phyloP scores from a whole-genome alignment of 1,139 yeast genomes.

The Candida sanyaensis region DNA sequence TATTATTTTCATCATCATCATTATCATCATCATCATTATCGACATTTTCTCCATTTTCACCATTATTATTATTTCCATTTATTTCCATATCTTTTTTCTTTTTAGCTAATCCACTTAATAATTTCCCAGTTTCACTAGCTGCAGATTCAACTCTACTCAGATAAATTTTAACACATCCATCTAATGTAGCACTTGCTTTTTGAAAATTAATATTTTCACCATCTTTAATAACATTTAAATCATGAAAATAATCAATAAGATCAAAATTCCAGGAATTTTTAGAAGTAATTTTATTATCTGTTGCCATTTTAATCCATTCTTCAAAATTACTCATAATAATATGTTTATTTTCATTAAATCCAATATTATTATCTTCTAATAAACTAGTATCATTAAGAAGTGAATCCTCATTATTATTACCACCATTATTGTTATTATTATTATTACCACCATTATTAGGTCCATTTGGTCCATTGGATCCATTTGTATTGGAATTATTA shows the following conservation, averaged over 20 bases:
- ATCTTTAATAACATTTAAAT: conserved; percentile 44
- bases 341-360: conserved; percentile 47
- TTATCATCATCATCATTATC: conserved; percentile 17
- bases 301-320: conserved; percentile 88
- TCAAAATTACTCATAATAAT: conserved; percentile 67
- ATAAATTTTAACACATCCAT: conserved; percentile 45
- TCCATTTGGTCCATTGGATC: too few relatives aligned
- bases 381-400: conserved; percentile 11
- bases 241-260: conserved; percentile 79
- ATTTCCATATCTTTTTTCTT: conserved; percentile 20
- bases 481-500: neutral
- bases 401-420: conserved; percentile 22
- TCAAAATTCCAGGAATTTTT: conserved; percentile 75
- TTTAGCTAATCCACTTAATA: conserved; percentile 69
- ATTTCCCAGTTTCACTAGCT: conserved; percentile 85
- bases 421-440: conserved; percentile 14
- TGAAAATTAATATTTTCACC: conserved; percentile 48
- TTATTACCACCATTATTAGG: conserved; percentile 8
- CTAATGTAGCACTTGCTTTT: conserved; percentile 40
- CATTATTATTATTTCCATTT: conserved; percentile 15
- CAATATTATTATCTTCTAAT: conserved; percentile 31
- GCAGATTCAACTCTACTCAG: conserved; percentile 80
- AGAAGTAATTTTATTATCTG: conserved; percentile 76
- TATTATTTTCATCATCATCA: conserved; percentile 18
- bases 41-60: conserved; percentile 13